Base-by-base conservation (phyloP, 148 eudicot species). In the Gaultheria prostrata region DNA sequence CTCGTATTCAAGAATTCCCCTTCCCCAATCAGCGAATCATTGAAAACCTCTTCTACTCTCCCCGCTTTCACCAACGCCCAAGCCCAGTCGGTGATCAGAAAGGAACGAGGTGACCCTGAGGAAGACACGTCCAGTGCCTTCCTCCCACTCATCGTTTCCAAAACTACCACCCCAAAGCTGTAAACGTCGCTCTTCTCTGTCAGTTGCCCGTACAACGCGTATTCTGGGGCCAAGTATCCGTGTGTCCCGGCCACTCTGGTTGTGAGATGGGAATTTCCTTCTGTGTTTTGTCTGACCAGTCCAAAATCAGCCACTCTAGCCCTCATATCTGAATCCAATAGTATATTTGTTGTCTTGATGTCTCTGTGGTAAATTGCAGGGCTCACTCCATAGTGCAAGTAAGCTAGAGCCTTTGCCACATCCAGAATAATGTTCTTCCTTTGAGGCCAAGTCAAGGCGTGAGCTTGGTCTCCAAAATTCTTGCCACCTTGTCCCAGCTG, bases 241-340 rank as follows among this genome's bases (percentile, higher is more conserved):
- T 93, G 95, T 17, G 98, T 95, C 1, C 98, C 98, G 0, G 98
- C 97, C 32, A 95, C 95, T 82, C 95, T 88, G 2, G 95, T 93
- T 0, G 94, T 95, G 76, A 95, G 88, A 90, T 90, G 95, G 82
- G 97, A 91, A 30, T 92, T 87, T 69, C 97, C 97, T 84, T 91
- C 95, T 78, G 85, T 87, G 63, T 83, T 90, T 82, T 91, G 93
- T 84, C 87, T 93, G 13, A 93, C 98, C 70, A 93, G 82, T 26
- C 98, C 98, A 53, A 95, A 95, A 91, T 95, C 98, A 10, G 95
- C 97, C 28, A 95, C 92, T 80, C 94, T 88, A 26, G 95, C 95
- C 54, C 91, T 86, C 95, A 95, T 92, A 69, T 91, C 91, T 17
- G 82, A 87, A 84, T 93, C 98, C 61, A 95, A 77, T 15, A 95